These are phyloP conservation scores for Pythium coloratum DNA, from an alignment of 352 stramenopile genomes.

Conservation along the genomic window DNA sequence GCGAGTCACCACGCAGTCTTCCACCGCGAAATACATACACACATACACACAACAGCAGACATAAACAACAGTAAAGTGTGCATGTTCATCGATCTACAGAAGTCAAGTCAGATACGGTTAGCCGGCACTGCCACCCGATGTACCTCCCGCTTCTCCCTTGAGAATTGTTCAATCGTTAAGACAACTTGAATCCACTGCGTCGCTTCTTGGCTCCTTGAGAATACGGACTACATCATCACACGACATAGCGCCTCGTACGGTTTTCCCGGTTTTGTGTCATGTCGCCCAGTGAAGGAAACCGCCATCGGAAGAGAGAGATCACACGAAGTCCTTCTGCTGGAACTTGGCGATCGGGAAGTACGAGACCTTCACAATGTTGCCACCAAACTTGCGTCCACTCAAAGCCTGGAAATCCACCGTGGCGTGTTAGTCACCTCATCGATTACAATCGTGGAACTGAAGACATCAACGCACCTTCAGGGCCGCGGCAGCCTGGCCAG, in stretches of 20 bases:
- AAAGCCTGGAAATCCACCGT: slow-evolving; percentile 45
- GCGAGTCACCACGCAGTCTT: neutral
- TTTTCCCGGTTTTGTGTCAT: slow-evolving; percentile 11
- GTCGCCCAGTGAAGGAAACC: slow-evolving; percentile 2
- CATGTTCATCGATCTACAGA: slow-evolving; percentile 28
- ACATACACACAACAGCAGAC: slow-evolving; percentile 4
- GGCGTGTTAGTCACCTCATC: neutral
- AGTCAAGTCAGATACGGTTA: slow-evolving; percentile 30
- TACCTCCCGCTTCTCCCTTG: slow-evolving; percentile 14
- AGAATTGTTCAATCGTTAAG: slow-evolving; percentile 1
- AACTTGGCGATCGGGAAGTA: slow-evolving; percentile 79
- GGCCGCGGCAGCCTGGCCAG: slow-evolving; percentile 54
- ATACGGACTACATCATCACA: slow-evolving; percentile 27
- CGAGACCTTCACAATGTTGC: slow-evolving; percentile 82
- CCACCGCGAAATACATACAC: neutral
- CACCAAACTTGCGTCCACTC: slow-evolving; percentile 84
- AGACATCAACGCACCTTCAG: slow-evolving; percentile 54
- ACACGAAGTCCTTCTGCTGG: slow-evolving; percentile 63
- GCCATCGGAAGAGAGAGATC: slow-evolving; percentile 22
- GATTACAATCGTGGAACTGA: neutral
- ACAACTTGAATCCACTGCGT: neutral
- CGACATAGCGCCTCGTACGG: slow-evolving; percentile 21
- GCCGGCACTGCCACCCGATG: slow-evolving; percentile 10
- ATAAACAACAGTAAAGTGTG: slow-evolving; percentile 25
- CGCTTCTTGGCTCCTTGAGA: slow-evolving; percentile 1